Evolutionary conservation across 2,329 filamentous ascomycete genomes (phyloP).

Genomic region (Leptographium flavum): DNA sequence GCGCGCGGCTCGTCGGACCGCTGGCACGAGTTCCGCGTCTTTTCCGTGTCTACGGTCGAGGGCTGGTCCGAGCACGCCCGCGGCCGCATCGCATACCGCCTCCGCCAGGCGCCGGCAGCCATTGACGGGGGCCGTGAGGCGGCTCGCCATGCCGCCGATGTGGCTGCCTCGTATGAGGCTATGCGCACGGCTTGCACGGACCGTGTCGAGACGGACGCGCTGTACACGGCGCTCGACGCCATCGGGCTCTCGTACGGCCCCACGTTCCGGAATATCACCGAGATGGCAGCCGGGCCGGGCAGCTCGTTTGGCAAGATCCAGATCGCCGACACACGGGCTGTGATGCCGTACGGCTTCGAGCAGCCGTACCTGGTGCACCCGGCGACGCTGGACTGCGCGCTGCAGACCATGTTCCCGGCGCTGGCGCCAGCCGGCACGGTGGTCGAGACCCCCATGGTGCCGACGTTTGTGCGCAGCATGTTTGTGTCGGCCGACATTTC

Average conservation of each 20-base stretch:
- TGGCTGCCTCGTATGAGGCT: background rate
- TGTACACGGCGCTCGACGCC: background rate
- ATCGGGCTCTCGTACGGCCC: background rate
- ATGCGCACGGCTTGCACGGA: background rate
- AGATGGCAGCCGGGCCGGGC: background rate
- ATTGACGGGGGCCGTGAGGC: background rate
- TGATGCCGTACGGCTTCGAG: background rate
- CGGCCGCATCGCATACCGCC: background rate
- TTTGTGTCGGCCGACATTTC: background rate
- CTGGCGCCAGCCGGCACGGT: background rate
- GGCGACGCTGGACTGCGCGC: background rate
- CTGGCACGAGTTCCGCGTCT: background rate
- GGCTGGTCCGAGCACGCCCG: background rate
- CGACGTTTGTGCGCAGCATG: constrained; percentile 2
- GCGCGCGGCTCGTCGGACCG: background rate
- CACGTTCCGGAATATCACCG: background rate
- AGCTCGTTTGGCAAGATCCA: too few relatives aligned
- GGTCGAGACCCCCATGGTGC: background rate
- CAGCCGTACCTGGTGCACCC: background rate
- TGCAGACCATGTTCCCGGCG: background rate
- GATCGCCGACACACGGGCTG: background rate
- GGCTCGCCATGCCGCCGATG: background rate
- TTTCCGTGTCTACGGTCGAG: background rate
- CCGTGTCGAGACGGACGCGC: background rate
- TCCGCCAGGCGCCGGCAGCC: background rate